Evolutionary conservation across 1,139 yeast species (phyloP).

Genomic region (Suhomyces kunorum): DNA sequence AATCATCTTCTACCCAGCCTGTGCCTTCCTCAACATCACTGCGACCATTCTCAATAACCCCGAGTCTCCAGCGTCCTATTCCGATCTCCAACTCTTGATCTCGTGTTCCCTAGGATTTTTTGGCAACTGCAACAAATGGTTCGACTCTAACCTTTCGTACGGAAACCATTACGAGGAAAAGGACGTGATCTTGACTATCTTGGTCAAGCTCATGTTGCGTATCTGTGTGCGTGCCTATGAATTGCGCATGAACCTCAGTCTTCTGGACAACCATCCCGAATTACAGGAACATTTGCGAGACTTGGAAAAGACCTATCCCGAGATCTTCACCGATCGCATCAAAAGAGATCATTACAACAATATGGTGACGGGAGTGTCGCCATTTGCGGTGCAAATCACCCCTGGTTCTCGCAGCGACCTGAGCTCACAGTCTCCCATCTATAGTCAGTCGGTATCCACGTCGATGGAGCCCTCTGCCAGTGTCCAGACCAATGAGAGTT

Average conservation of each 20-base stretch:
- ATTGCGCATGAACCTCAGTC: conserved; percentile 18
- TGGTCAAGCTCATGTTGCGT: conserved; percentile 27
- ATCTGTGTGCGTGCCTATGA: conserved; percentile 30
- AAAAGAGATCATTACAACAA: neutral
- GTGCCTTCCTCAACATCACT: conserved; percentile 36
- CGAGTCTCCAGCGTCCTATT: conserved; percentile 26
- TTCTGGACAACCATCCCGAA: conserved; percentile 19
- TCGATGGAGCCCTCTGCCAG: conserved; percentile 21
- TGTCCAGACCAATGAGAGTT: neutral
- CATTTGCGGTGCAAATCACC: conserved; percentile 1
- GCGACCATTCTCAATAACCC: conserved; percentile 38
- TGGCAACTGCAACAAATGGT: conserved; percentile 13
- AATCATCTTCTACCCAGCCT: conserved; percentile 35
- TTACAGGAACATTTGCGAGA: conserved; percentile 28
- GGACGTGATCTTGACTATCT: conserved; percentile 26
- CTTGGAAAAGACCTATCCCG: conserved; percentile 28
- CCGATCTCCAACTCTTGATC: conserved; percentile 35
- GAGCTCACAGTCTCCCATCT: conserved; percentile 8
- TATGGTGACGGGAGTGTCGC: conserved; percentile 10
- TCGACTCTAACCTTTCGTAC: conserved; percentile 1
- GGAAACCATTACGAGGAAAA: conserved; percentile 24
- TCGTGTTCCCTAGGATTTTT: conserved; percentile 31
- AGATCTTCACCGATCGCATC: conserved; percentile 18
- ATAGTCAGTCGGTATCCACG: conserved; percentile 28
- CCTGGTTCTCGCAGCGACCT: conserved; percentile 4